Conservation (phyloP, 352 stramenopile species). For the Thraustotheca clavata region DNA sequence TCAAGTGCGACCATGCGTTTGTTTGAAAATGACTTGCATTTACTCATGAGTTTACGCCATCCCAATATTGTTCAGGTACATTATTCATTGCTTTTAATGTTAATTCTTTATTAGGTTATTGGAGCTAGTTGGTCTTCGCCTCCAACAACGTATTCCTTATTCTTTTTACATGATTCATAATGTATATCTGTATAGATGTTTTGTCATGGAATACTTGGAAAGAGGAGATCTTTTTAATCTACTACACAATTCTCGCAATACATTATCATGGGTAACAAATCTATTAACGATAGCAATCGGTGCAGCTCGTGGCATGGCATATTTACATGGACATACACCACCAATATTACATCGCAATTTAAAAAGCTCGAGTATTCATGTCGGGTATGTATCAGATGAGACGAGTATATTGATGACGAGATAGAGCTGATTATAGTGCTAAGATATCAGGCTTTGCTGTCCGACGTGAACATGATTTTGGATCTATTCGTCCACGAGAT, state of each 20-base stretch:
- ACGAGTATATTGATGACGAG: not conserved
- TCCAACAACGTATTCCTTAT: constrained; percentile 36
- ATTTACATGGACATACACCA: constrained; percentile 65
- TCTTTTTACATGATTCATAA: not conserved
- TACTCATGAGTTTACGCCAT: constrained; percentile 65
- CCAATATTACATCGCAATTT: constrained; percentile 79
- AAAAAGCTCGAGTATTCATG: constrained; percentile 81
- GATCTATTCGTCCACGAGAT: constrained; percentile 63
- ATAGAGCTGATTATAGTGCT: constrained; percentile 23
- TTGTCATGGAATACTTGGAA: constrained; percentile 76
- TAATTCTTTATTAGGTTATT: constrained; percentile 30
- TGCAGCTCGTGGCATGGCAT: constrained; percentile 71
- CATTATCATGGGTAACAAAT: constrained; percentile 53
- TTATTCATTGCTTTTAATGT: not conserved
- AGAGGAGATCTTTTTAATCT: constrained; percentile 52
- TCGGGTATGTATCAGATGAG: constrained; percentile 32
- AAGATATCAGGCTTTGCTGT: constrained; percentile 87
- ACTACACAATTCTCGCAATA: constrained; percentile 40
- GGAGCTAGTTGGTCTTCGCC: constrained; percentile 58
- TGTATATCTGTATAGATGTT: constrained; percentile 23
- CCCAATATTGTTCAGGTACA: constrained; percentile 49
- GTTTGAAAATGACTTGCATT: constrained; percentile 59
- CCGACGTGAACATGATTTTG: constrained; percentile 55
- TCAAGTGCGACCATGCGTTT: constrained; percentile 41
- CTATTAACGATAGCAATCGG: constrained; percentile 80